A percentile compares a stretch with the other conserved stretches of the same genome.
Evolutionary conservation across 2,329 filamentous ascomycete species (phyloP).

Genomic region (Cordyceps militaris): DNA sequence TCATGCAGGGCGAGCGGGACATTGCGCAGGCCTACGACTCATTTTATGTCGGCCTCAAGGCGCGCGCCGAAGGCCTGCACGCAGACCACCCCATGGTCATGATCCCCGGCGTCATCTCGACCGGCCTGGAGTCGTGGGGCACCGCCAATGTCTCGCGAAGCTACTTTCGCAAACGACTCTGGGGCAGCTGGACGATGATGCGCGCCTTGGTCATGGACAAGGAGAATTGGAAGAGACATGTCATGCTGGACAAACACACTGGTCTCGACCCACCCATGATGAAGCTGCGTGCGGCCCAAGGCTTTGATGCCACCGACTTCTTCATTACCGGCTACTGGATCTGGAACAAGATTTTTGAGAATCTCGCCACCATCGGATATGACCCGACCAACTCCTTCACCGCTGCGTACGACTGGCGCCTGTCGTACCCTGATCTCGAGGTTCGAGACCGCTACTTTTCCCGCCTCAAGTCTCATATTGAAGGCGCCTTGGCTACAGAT

Average conservation of each 20-base stretch:
- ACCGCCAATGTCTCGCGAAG: conserved; percentile 76
- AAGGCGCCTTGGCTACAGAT: conserved; percentile 67
- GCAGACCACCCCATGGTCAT: conserved; percentile 90
- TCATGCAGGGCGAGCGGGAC: conserved; percentile 82
- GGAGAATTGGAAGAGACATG: conserved; percentile 87
- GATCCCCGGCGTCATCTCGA: conserved; percentile 96
- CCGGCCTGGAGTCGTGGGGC: conserved; percentile 93
- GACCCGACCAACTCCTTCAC: conserved; percentile 73
- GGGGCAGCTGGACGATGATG: conserved; percentile 99
- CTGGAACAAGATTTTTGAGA: conserved; percentile 98
- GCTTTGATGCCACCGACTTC: conserved; percentile 96
- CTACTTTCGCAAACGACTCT: conserved; percentile 90
- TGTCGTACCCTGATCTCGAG: conserved; percentile 87
- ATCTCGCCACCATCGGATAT: conserved; percentile 90
- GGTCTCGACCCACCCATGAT: conserved; percentile 85
- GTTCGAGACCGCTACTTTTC: conserved; percentile 90
- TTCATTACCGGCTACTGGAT: conserved; percentile 94
- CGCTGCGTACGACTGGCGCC: conserved; percentile 80
- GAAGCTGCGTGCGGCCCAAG: conserved; percentile 87
- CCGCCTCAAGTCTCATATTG: conserved; percentile 81
- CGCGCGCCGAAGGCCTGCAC: conserved; percentile 69
- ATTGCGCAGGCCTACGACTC: conserved; percentile 81
- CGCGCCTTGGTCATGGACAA: conserved; percentile 87
- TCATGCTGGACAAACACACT: conserved; percentile 91
- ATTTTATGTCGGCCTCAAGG: conserved; percentile 82